Evolutionary conservation across 2,329 filamentous ascomycete species (phyloP).

Genomic region (Talaromyces sp.): DNA sequence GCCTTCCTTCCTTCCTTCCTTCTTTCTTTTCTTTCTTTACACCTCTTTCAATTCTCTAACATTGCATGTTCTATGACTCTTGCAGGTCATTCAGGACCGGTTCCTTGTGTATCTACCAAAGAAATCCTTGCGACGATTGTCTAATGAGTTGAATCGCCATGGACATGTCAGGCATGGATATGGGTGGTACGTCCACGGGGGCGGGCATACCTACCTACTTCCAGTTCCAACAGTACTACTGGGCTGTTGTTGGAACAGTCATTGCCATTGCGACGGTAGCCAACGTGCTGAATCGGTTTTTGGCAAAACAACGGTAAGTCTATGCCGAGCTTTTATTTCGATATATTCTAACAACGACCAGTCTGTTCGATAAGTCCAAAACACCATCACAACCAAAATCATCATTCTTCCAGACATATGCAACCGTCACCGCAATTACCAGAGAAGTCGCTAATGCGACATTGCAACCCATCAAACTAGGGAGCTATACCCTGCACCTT

Average conservation of each 20-base stretch:
- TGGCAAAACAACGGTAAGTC: constrained; percentile 48
- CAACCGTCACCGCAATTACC: constrained; percentile 50
- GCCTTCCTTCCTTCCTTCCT: background rate
- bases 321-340: background rate
- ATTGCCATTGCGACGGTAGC: constrained; percentile 32
- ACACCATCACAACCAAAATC: constrained; percentile 52
- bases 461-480: constrained; percentile 33
- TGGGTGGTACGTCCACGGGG: constrained; percentile 40
- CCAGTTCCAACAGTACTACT: constrained; percentile 50
- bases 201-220: constrained; percentile 42
- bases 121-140: too few species aligned
- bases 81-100: background rate
- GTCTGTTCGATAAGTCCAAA: constrained; percentile 41
- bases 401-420: constrained; percentile 43
- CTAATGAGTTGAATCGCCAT: constrained; percentile 8
- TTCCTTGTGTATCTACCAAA: background rate
- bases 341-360: constrained; percentile 19
- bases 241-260: constrained; percentile 44
- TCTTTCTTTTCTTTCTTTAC: background rate
- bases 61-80: background rate
- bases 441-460: constrained; percentile 50
- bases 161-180: constrained; percentile 22
- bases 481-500: constrained; percentile 30
- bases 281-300: constrained; percentile 43
- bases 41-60: background rate